Conservation (phyloP, 148 eudicot genomes). For the Silene latifolia region DNA sequence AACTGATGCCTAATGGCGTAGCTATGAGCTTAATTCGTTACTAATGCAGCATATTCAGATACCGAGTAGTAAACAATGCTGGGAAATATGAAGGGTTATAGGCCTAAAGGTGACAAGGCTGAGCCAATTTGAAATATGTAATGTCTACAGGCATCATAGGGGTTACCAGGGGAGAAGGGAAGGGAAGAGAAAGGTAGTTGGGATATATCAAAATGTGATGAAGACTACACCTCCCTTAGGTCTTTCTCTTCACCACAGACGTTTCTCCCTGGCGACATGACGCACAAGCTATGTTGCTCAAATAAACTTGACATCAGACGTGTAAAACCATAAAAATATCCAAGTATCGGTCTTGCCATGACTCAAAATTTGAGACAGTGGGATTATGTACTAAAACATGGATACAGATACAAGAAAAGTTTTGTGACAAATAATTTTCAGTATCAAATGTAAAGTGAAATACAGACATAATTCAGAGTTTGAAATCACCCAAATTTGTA, state of each 20-base stretch:
- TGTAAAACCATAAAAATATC: too few relatives aligned
- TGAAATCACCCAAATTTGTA: too few relatives aligned
- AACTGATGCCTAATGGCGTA: background rate
- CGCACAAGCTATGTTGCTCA: background rate
- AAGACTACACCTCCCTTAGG: background rate
- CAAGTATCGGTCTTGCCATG: too few relatives aligned
- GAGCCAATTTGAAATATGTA: background rate
- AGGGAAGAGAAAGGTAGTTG: background rate
- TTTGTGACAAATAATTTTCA: too few relatives aligned
- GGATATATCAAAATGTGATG: background rate
- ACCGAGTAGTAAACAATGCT: background rate
- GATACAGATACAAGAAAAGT: too few relatives aligned
- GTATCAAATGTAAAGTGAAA: too few relatives aligned
- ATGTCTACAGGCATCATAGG: background rate
- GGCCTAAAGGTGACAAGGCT: background rate
- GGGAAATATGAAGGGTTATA: background rate
- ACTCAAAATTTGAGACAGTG: too few relatives aligned
- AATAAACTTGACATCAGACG: too few relatives aligned
- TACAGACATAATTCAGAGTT: too few relatives aligned
- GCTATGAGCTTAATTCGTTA: background rate
- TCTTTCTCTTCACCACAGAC: background rate
- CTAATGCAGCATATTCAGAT: background rate
- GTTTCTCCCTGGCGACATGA: background rate
- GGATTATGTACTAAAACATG: too few relatives aligned
- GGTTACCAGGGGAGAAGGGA: background rate